Evolutionary conservation across 345 rosid species (phyloP).

Genomic region (Gossypium arboreum): DNA sequence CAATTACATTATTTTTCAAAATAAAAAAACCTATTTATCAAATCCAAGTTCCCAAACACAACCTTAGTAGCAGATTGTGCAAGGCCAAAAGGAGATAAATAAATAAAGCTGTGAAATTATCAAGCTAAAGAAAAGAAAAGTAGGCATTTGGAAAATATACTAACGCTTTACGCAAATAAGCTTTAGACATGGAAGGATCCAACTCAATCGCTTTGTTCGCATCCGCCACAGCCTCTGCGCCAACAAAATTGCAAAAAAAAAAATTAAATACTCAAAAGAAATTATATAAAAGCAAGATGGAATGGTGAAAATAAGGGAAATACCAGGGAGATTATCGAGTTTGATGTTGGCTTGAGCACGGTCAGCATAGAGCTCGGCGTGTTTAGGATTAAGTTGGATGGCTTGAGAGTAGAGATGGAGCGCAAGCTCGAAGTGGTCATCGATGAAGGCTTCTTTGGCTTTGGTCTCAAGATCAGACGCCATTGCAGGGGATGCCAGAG

Average conservation of each 20-base stretch:
- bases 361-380: conserved; percentile 71
- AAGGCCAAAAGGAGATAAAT: background rate
- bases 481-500: conserved; percentile 29
- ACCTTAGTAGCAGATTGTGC: background rate
- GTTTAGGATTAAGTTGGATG: conserved; percentile 56
- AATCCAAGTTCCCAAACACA: too few relatives aligned
- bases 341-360: conserved; percentile 93
- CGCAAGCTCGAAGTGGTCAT: conserved; percentile 85
- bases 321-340: conserved; percentile 65
- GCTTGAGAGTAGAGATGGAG: conserved; percentile 76
- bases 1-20: too few relatives aligned
- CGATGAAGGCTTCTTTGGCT: conserved; percentile 87
- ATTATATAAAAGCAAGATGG: background rate
- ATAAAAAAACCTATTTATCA: too few relatives aligned
- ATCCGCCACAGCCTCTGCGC: conserved; percentile 86
- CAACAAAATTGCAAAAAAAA: background rate
- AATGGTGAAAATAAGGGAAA: background rate
- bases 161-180: conserved; percentile 84
- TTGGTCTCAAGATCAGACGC: conserved; percentile 62
- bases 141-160: conserved; percentile 17
- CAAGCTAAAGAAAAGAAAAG: background rate
- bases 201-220: conserved; percentile 70
- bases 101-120: background rate
- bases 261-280: background rate
- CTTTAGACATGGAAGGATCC: conserved; percentile 66